Evolutionary conservation across 768 basidiomycete species (phyloP).

Genomic region (Collybiopsis confluens): DNA sequence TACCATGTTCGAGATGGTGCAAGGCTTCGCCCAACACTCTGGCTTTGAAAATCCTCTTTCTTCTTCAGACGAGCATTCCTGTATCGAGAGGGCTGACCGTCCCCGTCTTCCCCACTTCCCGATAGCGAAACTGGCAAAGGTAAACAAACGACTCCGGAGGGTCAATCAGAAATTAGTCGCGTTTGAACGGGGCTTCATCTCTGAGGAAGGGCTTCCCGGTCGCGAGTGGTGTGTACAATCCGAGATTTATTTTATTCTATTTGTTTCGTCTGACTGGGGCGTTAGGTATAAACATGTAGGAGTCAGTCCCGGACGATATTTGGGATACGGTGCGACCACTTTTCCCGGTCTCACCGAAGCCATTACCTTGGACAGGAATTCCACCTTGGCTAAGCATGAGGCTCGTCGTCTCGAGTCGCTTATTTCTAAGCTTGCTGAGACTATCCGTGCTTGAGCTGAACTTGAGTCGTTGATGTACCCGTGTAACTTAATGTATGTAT

Average conservation of each 20-base stretch:
- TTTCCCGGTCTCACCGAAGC: slow-evolving; percentile 79
- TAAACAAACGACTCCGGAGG: slow-evolving; percentile 50
- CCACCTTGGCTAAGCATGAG: slow-evolving; percentile 57
- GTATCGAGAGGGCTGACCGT: slow-evolving; percentile 9
- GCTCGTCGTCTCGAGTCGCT: slow-evolving; percentile 49
- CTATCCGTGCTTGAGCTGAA: slow-evolving; percentile 19
- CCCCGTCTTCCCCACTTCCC: slow-evolving; percentile 20
- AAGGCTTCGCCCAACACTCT: slow-evolving; percentile 4
- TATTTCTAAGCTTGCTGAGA: slow-evolving; percentile 48
- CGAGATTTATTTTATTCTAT: no score
- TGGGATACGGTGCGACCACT: slow-evolving; percentile 82
- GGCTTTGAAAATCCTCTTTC: slow-evolving; percentile 3
- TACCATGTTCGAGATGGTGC: neutral
- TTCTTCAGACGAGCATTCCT: neutral
- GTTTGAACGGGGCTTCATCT: slow-evolving; percentile 82
- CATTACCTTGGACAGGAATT: slow-evolving; percentile 63
- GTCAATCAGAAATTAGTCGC: slow-evolving; percentile 62
- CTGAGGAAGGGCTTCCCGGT: slow-evolving; percentile 69
- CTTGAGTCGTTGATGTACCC: neutral
- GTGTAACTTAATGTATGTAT: no score
- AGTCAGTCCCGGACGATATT: slow-evolving; percentile 85
- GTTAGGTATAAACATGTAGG: slow-evolving; percentile 65
- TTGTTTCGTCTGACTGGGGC: no score
- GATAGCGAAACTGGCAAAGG: slow-evolving; percentile 45
- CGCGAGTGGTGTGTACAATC: slow-evolving; percentile 55